Conservation (phyloP, 495 filamentous ascomycete genomes). For the Penicillium pancosmium region DNA sequence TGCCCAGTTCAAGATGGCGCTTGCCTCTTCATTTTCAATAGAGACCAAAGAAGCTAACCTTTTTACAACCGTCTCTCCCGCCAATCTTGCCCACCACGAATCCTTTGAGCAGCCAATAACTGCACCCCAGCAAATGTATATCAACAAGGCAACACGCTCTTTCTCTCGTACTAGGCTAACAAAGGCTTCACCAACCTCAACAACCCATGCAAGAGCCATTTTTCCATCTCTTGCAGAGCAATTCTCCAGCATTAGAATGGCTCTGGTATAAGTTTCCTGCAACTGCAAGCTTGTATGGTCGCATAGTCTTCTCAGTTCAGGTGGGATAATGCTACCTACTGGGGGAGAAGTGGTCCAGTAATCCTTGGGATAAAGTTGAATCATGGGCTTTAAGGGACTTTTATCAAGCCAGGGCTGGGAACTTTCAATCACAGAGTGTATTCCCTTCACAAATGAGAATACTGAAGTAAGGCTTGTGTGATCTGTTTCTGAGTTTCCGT, state of each 20-base stretch:
- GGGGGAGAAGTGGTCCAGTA: not conserved
- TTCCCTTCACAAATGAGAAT: slow-evolving; percentile 13
- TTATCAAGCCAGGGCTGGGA: slow-evolving; percentile 18
- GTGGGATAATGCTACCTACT: not conserved
- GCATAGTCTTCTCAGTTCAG: not conserved
- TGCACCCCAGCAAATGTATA: slow-evolving; percentile 7
- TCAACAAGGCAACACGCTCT: slow-evolving; percentile 3
- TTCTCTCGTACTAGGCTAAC: not conserved
- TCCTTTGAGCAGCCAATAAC: not conserved
- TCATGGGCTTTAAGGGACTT: slow-evolving; percentile 5
- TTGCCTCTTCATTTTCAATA: not conserved
- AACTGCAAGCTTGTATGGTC: not conserved
- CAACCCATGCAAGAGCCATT: slow-evolving; percentile 8
- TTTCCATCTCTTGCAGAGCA: slow-evolving; percentile 2
- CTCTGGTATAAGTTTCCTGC: not conserved
- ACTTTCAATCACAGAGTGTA: slow-evolving; percentile 17
- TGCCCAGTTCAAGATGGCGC: not conserved
- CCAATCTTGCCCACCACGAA: slow-evolving; percentile 6
- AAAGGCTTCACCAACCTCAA: slow-evolving; percentile 3
- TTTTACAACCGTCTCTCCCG: not conserved
- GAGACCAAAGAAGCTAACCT: not conserved
- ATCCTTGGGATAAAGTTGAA: not conserved
- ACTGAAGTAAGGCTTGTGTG: slow-evolving; percentile 14
- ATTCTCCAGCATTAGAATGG: slow-evolving; percentile 4
- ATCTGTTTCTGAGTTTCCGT: too few species aligned